phyloP scores from a whole-genome alignment of 2,329 filamentous ascomycete genomes.

The Alternaria viburni region DNA sequence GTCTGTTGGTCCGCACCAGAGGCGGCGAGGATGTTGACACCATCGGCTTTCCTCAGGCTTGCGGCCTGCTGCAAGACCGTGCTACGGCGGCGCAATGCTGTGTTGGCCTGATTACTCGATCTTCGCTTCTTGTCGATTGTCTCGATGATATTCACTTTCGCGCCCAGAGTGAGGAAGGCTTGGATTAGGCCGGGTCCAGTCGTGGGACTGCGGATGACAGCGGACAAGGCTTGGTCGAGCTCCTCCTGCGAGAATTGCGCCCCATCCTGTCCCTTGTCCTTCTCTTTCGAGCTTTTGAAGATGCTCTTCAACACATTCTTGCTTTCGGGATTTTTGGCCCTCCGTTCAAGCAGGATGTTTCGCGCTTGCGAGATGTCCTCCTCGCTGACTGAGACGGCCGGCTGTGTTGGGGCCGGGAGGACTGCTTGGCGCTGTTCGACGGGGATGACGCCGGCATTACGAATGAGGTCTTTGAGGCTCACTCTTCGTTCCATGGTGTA shows the following conservation, averaged over 20 bases:
- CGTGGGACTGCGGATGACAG: slow-evolving; percentile 37
- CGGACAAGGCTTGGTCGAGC: slow-evolving; percentile 43
- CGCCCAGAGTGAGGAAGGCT: slow-evolving; percentile 42
- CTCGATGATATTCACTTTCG: slow-evolving; percentile 42
- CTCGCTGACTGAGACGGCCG: slow-evolving; percentile 36
- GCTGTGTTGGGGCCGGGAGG: slow-evolving; percentile 41
- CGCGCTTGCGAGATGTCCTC: slow-evolving; percentile 41
- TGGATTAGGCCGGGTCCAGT: slow-evolving; percentile 41
- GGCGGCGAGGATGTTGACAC: slow-evolving; percentile 40
- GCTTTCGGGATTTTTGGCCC: slow-evolving; percentile 38
- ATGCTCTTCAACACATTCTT: slow-evolving; percentile 43
- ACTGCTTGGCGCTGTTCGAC: slow-evolving; percentile 35
- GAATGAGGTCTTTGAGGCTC: slow-evolving; percentile 39
- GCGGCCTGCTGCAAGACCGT: slow-evolving; percentile 46
- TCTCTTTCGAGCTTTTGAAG: slow-evolving; percentile 45
- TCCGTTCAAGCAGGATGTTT: slow-evolving; percentile 39
- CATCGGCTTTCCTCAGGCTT: slow-evolving; percentile 36
- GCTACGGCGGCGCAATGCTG: slow-evolving; percentile 37
- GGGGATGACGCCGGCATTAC: slow-evolving; percentile 35
- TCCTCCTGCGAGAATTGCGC: slow-evolving; percentile 44
- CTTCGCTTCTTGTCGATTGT: slow-evolving; percentile 25
- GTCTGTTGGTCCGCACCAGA: slow-evolving; percentile 45
- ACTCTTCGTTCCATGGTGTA: slow-evolving; percentile 34
- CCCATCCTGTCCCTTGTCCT: slow-evolving; percentile 39
- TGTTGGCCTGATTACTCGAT: slow-evolving; percentile 22